phyloP scores from a whole-genome alignment of 352 stramenopile species.

The Phytophthora europaea region DNA sequence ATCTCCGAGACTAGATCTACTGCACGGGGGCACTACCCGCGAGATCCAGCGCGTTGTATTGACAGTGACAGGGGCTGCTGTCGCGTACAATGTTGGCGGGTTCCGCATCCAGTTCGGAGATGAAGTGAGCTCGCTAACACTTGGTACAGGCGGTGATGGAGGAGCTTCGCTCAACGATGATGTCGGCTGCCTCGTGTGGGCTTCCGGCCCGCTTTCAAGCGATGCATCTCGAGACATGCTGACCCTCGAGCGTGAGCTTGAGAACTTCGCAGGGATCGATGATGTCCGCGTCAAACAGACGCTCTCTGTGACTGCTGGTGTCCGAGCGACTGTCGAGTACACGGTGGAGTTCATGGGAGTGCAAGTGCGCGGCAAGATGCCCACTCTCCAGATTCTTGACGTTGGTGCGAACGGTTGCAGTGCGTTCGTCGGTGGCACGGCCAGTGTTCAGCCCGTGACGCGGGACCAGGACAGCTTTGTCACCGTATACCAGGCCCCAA shows the following conservation, averaged over 20 bases:
- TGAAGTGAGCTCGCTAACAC: constrained; percentile 88
- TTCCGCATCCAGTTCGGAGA: constrained; percentile 93
- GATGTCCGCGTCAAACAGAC: constrained; percentile 74
- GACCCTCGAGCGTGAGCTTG: constrained; percentile 71
- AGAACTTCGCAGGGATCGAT: constrained; percentile 73
- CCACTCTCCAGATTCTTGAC: constrained; percentile 88
- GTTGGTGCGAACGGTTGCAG: constrained; percentile 94
- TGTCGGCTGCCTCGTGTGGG: constrained; percentile 83
- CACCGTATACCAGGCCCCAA: constrained; percentile 93
- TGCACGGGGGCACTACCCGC: constrained; percentile 57
- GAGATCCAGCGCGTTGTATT: constrained; percentile 82
- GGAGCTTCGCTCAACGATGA: constrained; percentile 79
- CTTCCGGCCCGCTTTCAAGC: constrained; percentile 55
- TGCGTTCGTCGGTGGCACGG: constrained; percentile 50
- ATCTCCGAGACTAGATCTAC: constrained; percentile 36
- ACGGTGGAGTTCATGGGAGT: constrained; percentile 93
- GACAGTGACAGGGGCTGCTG: constrained; percentile 31
- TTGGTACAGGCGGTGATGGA: constrained; percentile 71
- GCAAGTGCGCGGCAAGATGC: constrained; percentile 91
- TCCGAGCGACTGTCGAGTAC: constrained; percentile 82
- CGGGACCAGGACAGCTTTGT: constrained; percentile 40
- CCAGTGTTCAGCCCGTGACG: constrained; percentile 31
- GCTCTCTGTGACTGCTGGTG: constrained; percentile 53
- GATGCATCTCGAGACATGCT: constrained; percentile 55
- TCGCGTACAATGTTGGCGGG: constrained; percentile 71